Evolutionary conservation across 352 stramenopile species (phyloP).

Genomic region (Pythium vanterpoolii): DNA sequence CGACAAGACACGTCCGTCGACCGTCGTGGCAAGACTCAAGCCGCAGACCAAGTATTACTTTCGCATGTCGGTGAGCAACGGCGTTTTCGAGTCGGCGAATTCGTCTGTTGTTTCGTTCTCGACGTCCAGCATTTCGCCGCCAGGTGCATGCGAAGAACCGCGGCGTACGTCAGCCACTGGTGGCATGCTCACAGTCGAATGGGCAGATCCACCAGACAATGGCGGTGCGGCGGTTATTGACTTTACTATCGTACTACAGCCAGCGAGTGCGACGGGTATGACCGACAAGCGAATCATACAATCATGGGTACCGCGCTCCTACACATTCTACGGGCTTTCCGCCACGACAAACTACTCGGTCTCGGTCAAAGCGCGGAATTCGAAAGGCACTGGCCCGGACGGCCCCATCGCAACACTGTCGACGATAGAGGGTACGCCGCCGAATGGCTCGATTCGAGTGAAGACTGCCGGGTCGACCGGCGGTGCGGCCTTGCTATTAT

Average conservation of each 20-base stretch:
- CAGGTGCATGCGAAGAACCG: constrained; percentile 36
- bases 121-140: constrained; percentile 43
- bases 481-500: constrained; percentile 41
- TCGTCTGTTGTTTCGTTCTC: constrained; percentile 28
- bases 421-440: constrained; percentile 31
- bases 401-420: constrained; percentile 32
- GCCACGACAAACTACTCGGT: constrained; percentile 39
- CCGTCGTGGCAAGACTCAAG: constrained; percentile 32
- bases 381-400: constrained; percentile 29
- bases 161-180: constrained; percentile 15
- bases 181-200: constrained; percentile 27
- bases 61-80: constrained; percentile 42
- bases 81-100: constrained; percentile 38
- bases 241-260: constrained; percentile 22
- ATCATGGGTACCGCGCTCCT: constrained; percentile 5
- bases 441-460: constrained; percentile 31
- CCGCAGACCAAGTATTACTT: constrained; percentile 35
- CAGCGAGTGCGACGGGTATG: background rate
- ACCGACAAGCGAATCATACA: background rate
- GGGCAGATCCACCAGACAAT: constrained; percentile 36
- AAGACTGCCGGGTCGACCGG: constrained; percentile 29
- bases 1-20: constrained; percentile 1
- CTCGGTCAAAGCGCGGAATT: constrained; percentile 41
- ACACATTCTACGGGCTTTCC: constrained; percentile 40
- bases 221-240: constrained; percentile 38